These are phyloP conservation scores for Rubia occidens DNA, from an alignment of 305 asterid species.

Conservation along the genomic window DNA sequence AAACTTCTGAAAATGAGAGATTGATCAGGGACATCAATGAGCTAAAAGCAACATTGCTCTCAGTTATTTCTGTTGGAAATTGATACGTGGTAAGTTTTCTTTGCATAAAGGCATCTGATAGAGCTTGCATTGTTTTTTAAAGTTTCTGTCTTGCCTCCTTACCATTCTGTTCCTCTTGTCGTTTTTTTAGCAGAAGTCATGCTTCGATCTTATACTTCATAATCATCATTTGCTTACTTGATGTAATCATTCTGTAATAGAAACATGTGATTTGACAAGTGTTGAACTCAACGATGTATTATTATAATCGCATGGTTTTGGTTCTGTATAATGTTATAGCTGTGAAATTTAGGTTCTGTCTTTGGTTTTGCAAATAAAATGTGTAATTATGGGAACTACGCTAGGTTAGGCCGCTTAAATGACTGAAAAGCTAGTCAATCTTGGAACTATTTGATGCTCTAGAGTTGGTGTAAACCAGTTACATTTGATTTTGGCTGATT, in stretches of 20 bases:
- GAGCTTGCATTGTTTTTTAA: background rate
- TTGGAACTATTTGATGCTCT: too few relatives aligned
- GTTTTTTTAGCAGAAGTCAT: background rate
- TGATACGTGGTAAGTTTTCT: conserved; percentile 16
- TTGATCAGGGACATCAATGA: conserved; percentile 29
- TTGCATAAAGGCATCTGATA: background rate
- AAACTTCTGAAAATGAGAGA: conserved; percentile 28
- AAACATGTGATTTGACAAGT: background rate
- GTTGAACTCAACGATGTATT: background rate
- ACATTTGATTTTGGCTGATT: background rate
- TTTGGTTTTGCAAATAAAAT: background rate
- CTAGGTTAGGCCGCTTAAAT: background rate
- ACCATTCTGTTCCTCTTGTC: background rate
- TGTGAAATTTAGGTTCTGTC: background rate
- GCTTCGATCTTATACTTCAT: background rate
- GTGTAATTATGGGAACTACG: background rate
- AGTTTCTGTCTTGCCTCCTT: background rate
- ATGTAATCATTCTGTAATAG: background rate
- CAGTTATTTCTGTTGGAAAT: conserved; percentile 18
- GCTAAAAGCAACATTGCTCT: conserved; percentile 29
- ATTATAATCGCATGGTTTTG: background rate
- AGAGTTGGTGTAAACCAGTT: background rate
- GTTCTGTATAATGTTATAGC: background rate
- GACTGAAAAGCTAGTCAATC: background rate
- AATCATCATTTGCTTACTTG: background rate